Evolutionary conservation across 192 early-diverging fungal species (phyloP).

Genomic region (Funneliformis geosporum): DNA sequence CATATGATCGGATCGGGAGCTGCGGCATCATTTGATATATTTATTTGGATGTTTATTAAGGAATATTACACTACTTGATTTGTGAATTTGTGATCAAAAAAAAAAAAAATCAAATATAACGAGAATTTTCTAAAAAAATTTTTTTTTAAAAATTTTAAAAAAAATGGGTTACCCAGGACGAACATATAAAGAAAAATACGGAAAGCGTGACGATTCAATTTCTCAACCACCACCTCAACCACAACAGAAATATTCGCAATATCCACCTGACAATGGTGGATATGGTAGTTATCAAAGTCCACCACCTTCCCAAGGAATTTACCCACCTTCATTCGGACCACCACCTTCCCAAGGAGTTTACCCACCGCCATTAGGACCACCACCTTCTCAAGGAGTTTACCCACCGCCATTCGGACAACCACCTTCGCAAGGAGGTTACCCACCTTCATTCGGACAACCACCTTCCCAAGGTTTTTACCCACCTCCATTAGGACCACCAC

Average conservation of each 20-base stretch:
- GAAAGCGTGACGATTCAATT: background rate
- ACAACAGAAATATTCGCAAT: background rate
- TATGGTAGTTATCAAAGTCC: background rate
- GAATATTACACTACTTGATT: too few species aligned
- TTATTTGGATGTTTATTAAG: too few species aligned
- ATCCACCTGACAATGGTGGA: background rate
- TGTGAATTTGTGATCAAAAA: too few species aligned
- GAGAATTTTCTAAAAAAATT: background rate
- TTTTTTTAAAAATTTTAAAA: background rate
- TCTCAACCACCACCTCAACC: slow-evolving; percentile 5
- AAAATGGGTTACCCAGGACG: slow-evolving; percentile 2
- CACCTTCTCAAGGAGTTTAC: slow-evolving; percentile 35
- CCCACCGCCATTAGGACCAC: background rate
- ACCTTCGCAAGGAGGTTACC: background rate
- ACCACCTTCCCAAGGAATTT: slow-evolving; percentile 34
- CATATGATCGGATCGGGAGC: too few species aligned
- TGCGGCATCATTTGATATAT: too few species aligned
- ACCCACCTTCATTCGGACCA: background rate
- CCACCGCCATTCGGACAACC: background rate
- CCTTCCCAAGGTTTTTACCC: too few species aligned
- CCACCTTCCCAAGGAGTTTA: background rate
- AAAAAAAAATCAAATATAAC: too few species aligned
- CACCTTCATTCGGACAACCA: background rate
- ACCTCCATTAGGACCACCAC: background rate
- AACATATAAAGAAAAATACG: background rate